These are phyloP conservation scores for Paracoccidioides brasiliensis DNA, from an alignment of 2,329 filamentous ascomycete species.

Conservation along the genomic window DNA sequence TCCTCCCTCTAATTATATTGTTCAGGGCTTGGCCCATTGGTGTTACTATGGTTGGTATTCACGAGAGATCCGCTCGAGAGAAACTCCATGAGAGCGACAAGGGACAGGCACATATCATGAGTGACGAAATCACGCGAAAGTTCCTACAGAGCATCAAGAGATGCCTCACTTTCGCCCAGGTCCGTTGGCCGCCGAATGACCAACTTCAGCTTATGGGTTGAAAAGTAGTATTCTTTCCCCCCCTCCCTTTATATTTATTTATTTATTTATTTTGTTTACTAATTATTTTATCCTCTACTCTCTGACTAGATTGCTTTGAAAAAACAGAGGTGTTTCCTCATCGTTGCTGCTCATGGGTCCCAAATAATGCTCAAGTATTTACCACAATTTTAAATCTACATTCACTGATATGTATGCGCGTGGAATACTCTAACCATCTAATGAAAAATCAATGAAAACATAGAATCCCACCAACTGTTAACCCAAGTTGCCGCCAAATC, in stretches of 20 bases:
- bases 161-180: conserved; percentile 90
- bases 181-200: conserved; percentile 89
- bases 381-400: not conserved
- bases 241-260: no score
- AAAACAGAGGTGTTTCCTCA: no score
- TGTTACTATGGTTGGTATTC: conserved; percentile 99
- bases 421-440: not conserved
- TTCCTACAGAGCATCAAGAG: conserved; percentile 96
- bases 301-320: no score
- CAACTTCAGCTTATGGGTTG: conserved; percentile 88
- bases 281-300: no score
- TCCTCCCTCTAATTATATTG: not conserved
- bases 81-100: conserved; percentile 71
- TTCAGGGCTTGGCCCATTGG: conserved; percentile 83
- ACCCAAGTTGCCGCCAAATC: not conserved
- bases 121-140: conserved; percentile 88
- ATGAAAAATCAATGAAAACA: conserved; percentile 5
- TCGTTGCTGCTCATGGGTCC: not conserved
- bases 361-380: not conserved
- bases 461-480: conserved; percentile 7
- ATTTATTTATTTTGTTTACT: no score
- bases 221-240: not conserved
- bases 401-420: not conserved
- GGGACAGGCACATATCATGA: conserved; percentile 87
- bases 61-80: conserved; percentile 88